These are phyloP conservation scores for Cystobasidium onofrii DNA, from an alignment of 768 basidiomycete genomes.

Conservation along the genomic window DNA sequence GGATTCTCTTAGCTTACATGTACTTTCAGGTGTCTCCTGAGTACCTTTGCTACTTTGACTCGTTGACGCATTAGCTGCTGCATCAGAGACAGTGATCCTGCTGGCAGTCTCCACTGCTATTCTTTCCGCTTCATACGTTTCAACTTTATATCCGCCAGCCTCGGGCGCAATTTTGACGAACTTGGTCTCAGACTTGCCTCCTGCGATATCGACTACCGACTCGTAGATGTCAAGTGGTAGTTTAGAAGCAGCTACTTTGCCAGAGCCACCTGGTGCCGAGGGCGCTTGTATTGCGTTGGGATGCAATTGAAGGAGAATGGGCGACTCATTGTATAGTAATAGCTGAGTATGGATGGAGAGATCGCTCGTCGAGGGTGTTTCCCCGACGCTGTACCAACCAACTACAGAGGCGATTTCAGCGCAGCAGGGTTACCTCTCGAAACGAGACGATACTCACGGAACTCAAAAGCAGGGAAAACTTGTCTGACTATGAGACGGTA, in stretches of 20 bases:
- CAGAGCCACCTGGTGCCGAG: constrained; percentile 31
- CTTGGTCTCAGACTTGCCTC: constrained; percentile 65
- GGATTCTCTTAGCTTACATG: too few species aligned
- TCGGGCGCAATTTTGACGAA: constrained; percentile 64
- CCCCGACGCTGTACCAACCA: constrained; percentile 90
- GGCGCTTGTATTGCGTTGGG: constrained; percentile 49
- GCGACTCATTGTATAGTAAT: constrained; percentile 72
- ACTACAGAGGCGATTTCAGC: too few species aligned
- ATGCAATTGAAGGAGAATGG: constrained; percentile 65
- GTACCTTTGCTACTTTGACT: background rate
- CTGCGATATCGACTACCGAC: constrained; percentile 68
- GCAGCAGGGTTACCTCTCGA: background rate
- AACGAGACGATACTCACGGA: constrained; percentile 47
- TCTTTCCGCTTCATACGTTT: constrained; percentile 95
- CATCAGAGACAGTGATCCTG: constrained; percentile 58
- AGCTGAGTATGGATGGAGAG: constrained; percentile 78
- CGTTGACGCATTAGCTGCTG: constrained; percentile 39
- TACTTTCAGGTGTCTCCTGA: background rate
- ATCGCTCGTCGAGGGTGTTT: constrained; percentile 64
- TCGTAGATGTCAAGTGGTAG: constrained; percentile 93
- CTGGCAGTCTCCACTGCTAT: constrained; percentile 85
- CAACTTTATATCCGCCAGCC: constrained; percentile 59
- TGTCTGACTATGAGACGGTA: constrained; percentile 66
- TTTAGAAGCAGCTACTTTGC: constrained; percentile 52
- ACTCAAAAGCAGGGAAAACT: constrained; percentile 93